Evolutionary conservation across 768 basidiomycete genomes (phyloP), one percentile per base, ranked within the genome.

Genomic region (Amanita inopinata): DNA sequence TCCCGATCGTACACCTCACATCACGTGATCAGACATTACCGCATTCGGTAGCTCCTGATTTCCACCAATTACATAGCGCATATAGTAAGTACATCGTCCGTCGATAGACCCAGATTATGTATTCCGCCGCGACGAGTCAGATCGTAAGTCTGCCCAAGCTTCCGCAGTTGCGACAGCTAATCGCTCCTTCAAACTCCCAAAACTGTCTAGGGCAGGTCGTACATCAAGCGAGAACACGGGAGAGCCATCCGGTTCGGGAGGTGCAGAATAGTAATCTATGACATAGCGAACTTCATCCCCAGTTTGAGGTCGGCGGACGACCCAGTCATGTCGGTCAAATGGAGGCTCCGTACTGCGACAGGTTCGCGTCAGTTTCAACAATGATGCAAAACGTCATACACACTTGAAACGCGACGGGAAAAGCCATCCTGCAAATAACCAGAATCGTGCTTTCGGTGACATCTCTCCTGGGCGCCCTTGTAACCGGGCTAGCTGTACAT

Each of bases 321-420:
- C 64, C 96, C 96, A 99, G 65, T 99, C 96, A 59, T 99, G 96
- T 5, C 96, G 81, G 57, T 99, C 96, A 56, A 99, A 98, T 0
- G 94, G 96, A 3, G 90, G 87, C 55, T 91, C 85, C 31, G 79
- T 69, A 63, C 93, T 98, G 54, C 4, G 18, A 28, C 5, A 39
- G 18, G 23, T 38, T 27, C 8, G 11, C 18, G 35, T 52, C 30
- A 35, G 33, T 33, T 28, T 8, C 6, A 5, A 40, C 25, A 38
- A 22, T 19, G 4, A 3, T 11, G 14, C 30, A 30, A 39, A 31
- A 8, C 25, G n/a, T 14, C 7, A 35, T 14, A 68, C 83, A 43
- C 53, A 93, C 93, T 80, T 91, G 75, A 96, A 98, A 35, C 76
- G 73, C 2, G 82, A 79, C 1, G 96, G 96, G 45, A 98, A 71